Base-by-base conservation (phyloP, 1,284 basidiomycete species). In the Irpex sp. region DNA sequence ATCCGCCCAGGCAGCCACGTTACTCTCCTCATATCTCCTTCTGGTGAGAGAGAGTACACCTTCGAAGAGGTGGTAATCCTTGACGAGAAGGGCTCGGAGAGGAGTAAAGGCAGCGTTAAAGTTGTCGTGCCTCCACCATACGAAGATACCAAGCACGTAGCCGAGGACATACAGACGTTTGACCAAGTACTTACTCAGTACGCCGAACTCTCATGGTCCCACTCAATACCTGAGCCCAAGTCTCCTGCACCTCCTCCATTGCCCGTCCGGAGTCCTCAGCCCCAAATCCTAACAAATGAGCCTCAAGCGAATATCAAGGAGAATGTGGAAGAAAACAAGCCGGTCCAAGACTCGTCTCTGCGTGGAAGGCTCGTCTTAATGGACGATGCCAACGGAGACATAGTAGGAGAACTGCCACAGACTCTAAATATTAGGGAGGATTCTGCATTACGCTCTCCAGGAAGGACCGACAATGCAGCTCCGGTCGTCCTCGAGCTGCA, bases 171-270 rank as follows among this genome's bases (percentile, higher is more conserved):
- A 44, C 86, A 89, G 62, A 86, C 86, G 0, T 86, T 93, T 63
- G 89, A 93, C 69, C 81, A 85, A 21, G 81, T 93, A 55, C 71
- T 93, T 4, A 73, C 81, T 13, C 89, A 93, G 70, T 93, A 93
- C 71, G 84, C 82, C 8, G 78, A 82, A 11, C 75, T 85, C 9
- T 49, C 63, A 7, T 64, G 62, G 64, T 60, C 61, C 3, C 51
- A 60, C 52, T 55, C 36, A 31, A 47, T 55, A 51, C 59, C 66
- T 5, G 61, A 60, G 37, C 11, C 55, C 48, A 61, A 54, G n/a
- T 49, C 38, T 47, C 44, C 17, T 44, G 37, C 21, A 31, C 62
- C 62, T 15, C 60, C 64, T 6, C 63, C 64, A 40, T 55, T 60
- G 19, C 62, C 62, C 48, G 55, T 54, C 15, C 31, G 44, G 31